Evolutionary conservation across 257 asterid genomes (phyloP), one percentile per base, ranked within the genome.

Genomic region (Ligustrum vulgare): DNA sequence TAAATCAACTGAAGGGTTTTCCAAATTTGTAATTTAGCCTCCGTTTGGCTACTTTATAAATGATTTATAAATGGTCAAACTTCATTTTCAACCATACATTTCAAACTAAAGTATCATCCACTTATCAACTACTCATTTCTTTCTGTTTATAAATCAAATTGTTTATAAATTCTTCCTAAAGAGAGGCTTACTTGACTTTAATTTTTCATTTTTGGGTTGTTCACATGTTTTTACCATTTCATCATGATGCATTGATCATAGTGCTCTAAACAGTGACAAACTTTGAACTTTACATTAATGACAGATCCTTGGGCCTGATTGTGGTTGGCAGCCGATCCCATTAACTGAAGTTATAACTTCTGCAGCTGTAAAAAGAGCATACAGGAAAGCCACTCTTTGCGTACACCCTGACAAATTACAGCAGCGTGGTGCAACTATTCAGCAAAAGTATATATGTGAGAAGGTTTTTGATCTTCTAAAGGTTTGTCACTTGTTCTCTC

Each of bases 371-470:
- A 94, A 91, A 82, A 92, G 79, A 74, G 92, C 95, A 75, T 94
- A 92, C 86, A 87, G 97, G 86, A 92, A 87, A 87, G 99, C 99
- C 51, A 89, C 98, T 63, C 96, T 94, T 13, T 92, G 93, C 74
- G 98, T 92, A 73, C 98, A 92, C 79, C 99, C 99, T 2, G 98
- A 94, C 84, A 94, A 94, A 87, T 85, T 94, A 86, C 99, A 94
- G 71, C 99, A 94, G 43, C 92, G 97, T 45, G 98, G 98, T 66
- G 99, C 99, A 37, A 87, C 94, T 45, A 75, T 91, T 82, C 99
- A 92, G 70, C 98, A 92, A 76, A 94, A 94, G 85, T 94, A 89
- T 84, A 84, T 86, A 75, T 87, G 97, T 65, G 99, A 94, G 87
- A 94, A 94, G 89, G 96, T 92, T 84, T 94, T 94, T 84, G 98